Evolutionary conservation across 176 grass and related monocot genomes (phyloP), one percentile per base, ranked within the genome.

Genomic region (Oryza meyeriana): DNA sequence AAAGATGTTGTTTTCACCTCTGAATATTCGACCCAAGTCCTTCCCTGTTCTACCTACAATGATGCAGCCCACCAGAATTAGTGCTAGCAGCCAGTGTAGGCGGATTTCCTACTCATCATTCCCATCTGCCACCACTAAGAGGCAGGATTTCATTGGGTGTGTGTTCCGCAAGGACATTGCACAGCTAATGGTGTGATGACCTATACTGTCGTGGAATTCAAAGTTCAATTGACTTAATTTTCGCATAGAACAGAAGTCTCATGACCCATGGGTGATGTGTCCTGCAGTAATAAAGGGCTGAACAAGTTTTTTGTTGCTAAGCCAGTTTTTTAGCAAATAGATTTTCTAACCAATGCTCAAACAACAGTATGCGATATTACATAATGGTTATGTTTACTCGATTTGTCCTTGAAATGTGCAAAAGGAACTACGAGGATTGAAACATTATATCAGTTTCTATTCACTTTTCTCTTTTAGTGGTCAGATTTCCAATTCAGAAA

Each of bases 131-230:
- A 58, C 79, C 24, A 68, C 24, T 6, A 83, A 82, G 69, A 88
- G 87, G 84, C 90, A 77, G 80, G 81, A 74, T 27, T 44, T 91
- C 28, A 66, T 90, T 22, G 75, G 89, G 45, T 64, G 90, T 4
- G 82, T 98, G 87, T 87, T 98, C 55, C 89, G 93, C 48, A 89
- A 98, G 72, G 96, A 98, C 87, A 93, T 98, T 79, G 90, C 87
- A 0, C 88, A 93, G 61, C 87, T 92, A 74, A 91, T 98, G 93
- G 85, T 72, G 79, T 88, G 66, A 77, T 40, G 72, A 35, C 41
- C 27, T 45, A 10, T 76, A 77, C 44, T 76, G 33, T 40, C 76
- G 22, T 44, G 58, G 66, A 77, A 81, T 52, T 34, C 35, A 24
- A 65, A 77, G 42, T 55, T 76, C n/a, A 69, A 33, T 55, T 32